Conservation (phyloP, 2,329 filamentous ascomycete genomes). For the Hymenoscyphus infarciens region DNA sequence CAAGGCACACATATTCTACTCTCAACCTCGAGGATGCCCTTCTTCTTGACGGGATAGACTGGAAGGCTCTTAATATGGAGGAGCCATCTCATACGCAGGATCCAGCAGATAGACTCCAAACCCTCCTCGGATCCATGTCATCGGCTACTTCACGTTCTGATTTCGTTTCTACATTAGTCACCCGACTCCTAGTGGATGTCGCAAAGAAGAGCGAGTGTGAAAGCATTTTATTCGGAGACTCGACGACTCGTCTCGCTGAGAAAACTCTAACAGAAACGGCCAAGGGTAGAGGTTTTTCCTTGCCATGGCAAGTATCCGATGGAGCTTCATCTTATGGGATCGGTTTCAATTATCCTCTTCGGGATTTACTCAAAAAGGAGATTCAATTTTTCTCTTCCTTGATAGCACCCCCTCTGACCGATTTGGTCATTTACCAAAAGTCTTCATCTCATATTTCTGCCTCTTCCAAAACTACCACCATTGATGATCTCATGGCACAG, state of each 20-base stretch:
- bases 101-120: conserved; percentile 39
- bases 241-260: conserved; percentile 82
- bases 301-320: conserved; percentile 81
- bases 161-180: conserved; percentile 65
- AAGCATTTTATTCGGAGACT: conserved; percentile 77
- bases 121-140: conserved; percentile 55
- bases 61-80: conserved; percentile 42
- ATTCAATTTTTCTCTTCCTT: conserved; percentile 62
- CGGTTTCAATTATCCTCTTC: conserved; percentile 69
- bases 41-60: conserved; percentile 48
- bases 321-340: conserved; percentile 43
- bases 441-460: conserved; percentile 33
- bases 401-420: conserved; percentile 48
- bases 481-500: conserved; percentile 83
- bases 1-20: conserved; percentile 60
- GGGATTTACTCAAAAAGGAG: conserved; percentile 83
- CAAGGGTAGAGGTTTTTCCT: conserved; percentile 79
- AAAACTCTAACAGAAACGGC: conserved; percentile 83
- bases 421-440: conserved; percentile 43
- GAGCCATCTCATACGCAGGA: conserved; percentile 14
- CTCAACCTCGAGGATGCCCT: conserved; percentile 64
- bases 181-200: conserved; percentile 64
- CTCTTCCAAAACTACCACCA: conserved; percentile 66
- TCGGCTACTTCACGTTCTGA: conserved; percentile 76
- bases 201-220: conserved; percentile 60